Evolutionary conservation across 164 flowering plant genomes (phyloP), one percentile per base, ranked within the genome.

Genomic region (Chloranthus sessilifolius): DNA sequence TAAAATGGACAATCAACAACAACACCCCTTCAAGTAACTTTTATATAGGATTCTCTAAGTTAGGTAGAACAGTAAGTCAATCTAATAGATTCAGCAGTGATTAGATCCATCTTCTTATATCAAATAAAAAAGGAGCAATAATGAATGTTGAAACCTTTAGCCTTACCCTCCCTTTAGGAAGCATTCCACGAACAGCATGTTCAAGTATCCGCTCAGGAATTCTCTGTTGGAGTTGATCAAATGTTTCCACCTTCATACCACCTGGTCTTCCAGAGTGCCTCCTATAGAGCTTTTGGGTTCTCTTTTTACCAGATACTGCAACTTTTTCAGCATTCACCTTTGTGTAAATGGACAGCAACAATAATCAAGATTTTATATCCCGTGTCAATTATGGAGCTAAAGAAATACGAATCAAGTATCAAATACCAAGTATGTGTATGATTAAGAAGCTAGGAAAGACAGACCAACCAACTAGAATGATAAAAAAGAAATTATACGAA

Each of bases 211-310:
- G 80, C 65, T 94, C 99, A 1, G 99, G 99, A 62, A 94, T 87
- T 73, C 99, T 80, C 55, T 89, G 74, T 56, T 94, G 99, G 38
- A 94, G 84, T 64, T 89, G 96, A 58, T 81, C 85, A 67, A 89
- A 94, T 4, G 97, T 89, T 59, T 94, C 99, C 34, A 83, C 87
- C 58, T 21, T 94, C 96, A 89, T 84, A 35, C 99, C 99, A 61
- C 99, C 99, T 0, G 99, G 99, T 64, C 97, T 74, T 46, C 99
- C 99, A 17, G 99, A 94, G 74, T 94, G 99, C 75, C 99, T 78
- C 68, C 92, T 74, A 65, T 94, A 94, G 16, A 87, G 79, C 63
- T 94, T 94, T 60, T 94, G 97, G 50, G 71, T 73, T 68, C 95
- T 85, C 63, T 94, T 94, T 64, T 79, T 89, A 11, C 99, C 99